Percentiles rank a stretch among this genome's conserved stretches.
These are phyloP conservation scores for Aspergillus nidulans DNA, from an alignment of 495 filamentous ascomycete species.

Conservation along the genomic window DNA sequence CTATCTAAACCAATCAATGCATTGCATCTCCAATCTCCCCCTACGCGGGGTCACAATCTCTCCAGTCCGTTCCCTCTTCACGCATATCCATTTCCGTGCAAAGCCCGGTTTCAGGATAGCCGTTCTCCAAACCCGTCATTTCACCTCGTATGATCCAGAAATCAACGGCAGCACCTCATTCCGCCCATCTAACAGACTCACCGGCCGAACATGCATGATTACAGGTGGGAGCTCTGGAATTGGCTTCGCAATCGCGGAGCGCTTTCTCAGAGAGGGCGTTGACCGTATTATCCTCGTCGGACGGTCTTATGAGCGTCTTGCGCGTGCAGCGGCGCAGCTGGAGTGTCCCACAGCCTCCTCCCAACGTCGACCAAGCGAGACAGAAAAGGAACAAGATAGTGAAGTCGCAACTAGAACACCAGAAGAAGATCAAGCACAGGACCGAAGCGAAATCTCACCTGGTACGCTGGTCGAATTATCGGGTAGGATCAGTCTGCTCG, in stretches of 20 bases:
- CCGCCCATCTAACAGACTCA: conserved; percentile 24
- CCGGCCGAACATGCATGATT: conserved; percentile 49
- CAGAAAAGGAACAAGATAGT: not conserved
- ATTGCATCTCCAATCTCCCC: not conserved
- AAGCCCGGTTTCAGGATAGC: not conserved
- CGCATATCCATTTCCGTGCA: not conserved
- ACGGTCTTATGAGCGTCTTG: conserved; percentile 37
- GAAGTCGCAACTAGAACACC: conserved; percentile 11
- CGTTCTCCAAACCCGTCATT: not conserved
- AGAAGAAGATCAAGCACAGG: conserved; percentile 9
- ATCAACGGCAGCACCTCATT: not conserved
- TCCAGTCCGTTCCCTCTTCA: not conserved
- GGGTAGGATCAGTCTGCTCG: conserved; percentile 27
- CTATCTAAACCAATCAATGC: not conserved
- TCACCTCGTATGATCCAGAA: conserved; percentile 9
- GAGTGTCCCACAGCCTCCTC: not conserved
- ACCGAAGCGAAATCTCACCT: not conserved
- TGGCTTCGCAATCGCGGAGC: conserved; percentile 61
- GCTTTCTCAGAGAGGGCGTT: conserved; percentile 62
- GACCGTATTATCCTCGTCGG: conserved; percentile 52
- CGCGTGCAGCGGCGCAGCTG: conserved; percentile 24
- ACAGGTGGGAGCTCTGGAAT: conserved; percentile 64
- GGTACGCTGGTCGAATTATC: conserved; percentile 15
- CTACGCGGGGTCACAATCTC: not conserved
- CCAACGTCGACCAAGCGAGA: not conserved